A percentile compares a stretch with the other conserved stretches of the same genome.
Evolutionary conservation across 176 grass and related monocot genomes (phyloP).

Genomic region (Bothriochloa decipiens): DNA sequence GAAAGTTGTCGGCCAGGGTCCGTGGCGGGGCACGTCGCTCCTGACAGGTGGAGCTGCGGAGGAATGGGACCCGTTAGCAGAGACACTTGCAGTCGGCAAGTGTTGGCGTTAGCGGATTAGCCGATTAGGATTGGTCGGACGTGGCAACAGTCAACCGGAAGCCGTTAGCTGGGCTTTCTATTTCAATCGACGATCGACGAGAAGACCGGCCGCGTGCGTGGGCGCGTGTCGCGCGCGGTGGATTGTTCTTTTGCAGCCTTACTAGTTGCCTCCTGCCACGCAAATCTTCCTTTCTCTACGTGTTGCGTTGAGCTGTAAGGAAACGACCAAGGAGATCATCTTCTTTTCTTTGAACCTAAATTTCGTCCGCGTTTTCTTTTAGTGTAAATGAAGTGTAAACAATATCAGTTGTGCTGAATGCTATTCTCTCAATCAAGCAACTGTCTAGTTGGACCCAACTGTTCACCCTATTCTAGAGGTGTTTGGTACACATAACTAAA

Average conservation of each 20-base stretch:
- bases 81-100: fast-evolving
- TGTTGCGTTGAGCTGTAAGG: not conserved
- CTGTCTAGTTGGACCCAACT: no score
- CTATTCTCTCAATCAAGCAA: no score
- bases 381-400: no score
- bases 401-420: no score
- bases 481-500: no score
- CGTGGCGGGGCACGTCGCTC: fast-evolving
- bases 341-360: no score
- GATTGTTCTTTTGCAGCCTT: not conserved
- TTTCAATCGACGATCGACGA: conserved; percentile 8
- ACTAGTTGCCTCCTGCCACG: not conserved
- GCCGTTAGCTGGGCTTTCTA: not conserved
- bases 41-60: not conserved
- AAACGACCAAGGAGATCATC: no score
- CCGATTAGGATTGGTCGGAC: not conserved
- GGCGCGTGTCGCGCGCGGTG: no score
- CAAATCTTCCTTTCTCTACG: not conserved
- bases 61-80: fast-evolving
- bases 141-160: not conserved
- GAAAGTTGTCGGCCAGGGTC: not conserved
- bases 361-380: no score
- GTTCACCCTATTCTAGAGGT: no score
- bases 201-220: not conserved
- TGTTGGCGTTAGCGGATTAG: not conserved